Base-by-base conservation (phyloP, 2,329 filamentous ascomycete species). In the Cercospora zeina region DNA sequence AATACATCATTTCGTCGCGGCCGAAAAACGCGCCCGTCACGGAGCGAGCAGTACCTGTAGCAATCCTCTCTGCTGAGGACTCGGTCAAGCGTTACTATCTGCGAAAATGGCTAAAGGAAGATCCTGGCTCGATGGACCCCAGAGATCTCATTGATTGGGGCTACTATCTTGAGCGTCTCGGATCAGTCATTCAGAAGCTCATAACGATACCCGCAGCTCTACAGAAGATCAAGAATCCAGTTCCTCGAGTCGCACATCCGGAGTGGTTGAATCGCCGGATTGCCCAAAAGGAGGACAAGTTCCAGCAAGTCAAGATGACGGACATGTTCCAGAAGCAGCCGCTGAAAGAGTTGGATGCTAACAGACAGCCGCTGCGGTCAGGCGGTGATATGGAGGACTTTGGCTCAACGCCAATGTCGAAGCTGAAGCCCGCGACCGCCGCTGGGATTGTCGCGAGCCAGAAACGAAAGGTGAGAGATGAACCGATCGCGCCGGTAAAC, bases 271-370 rank as follows among this genome's bases (percentile, higher is more conserved):
- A 97, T 71, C 87, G 91, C 62, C 85, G 93, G 58, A 97, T 99
- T 76, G 91, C 95, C 68, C 88, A 89, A 75, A 97, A 97, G 76
- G 95, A 99, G 61, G 95, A 99, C 78, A 93, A 89, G 74, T 89
- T 97, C 82, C 96, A 99, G 80, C 95, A 99, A 78, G 96, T 93
- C 80, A 99, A 99, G 79, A 89, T 99, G 81, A 99, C 93, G 0
- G 95, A 97, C 72, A 81, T 96, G 69, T 96, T 99, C 72, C 82
- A 77, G 16, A 89, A 89, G 74, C 86, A 82, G 50, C 89, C 91
- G 0, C 76, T 96, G 24, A 85, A 86, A 11, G 90, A 93, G 68
- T 88, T 91, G 36, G 81, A 79, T 82, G 85, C 73, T 78, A 96
- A 84, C 75, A 78, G 83, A 19, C 73, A 86, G 50, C 80, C 82